Conservation (phyloP, 139 green algal species). For the Chlorella sp. region DNA sequence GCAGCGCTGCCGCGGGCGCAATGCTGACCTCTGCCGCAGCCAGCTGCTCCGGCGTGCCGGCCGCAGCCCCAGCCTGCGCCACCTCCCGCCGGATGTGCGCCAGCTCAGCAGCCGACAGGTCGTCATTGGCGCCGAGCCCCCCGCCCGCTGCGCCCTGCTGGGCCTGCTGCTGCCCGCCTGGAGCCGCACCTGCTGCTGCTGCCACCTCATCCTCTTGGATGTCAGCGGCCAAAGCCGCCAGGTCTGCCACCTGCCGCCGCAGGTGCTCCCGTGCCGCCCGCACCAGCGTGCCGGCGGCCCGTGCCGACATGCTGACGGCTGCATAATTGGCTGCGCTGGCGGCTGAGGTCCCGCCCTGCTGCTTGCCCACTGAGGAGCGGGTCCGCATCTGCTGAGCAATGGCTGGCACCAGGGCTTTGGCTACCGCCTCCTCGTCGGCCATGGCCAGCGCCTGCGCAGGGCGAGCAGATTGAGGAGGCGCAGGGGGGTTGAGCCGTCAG, state of each 20-base stretch:
- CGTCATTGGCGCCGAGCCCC: background rate
- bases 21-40: constrained; percentile 1
- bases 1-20: background rate
- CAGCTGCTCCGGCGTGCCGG: background rate
- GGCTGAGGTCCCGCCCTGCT: background rate
- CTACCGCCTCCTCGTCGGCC: constrained; percentile 8
- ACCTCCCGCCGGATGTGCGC: constrained; percentile 16
- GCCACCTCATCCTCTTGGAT: constrained; percentile 17
- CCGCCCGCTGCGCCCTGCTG: background rate
- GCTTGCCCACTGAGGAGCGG: constrained; percentile 7
- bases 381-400: constrained; percentile 11
- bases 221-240: background rate
- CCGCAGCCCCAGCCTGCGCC: background rate
- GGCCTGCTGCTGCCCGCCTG: background rate
- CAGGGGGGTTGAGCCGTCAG: too few species aligned
- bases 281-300: constrained; percentile 21
- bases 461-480: background rate
- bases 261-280: constrained; percentile 21
- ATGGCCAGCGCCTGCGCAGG: constrained; percentile 6
- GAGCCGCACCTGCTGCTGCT: background rate
- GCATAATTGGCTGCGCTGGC: constrained; percentile 16
- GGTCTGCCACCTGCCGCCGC: background rate
- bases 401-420: background rate
- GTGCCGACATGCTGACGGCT: background rate
- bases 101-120: constrained; percentile 12